Evolutionary conservation across 805 yeast species (phyloP).

Genomic region (Candida broadrunensis): DNA sequence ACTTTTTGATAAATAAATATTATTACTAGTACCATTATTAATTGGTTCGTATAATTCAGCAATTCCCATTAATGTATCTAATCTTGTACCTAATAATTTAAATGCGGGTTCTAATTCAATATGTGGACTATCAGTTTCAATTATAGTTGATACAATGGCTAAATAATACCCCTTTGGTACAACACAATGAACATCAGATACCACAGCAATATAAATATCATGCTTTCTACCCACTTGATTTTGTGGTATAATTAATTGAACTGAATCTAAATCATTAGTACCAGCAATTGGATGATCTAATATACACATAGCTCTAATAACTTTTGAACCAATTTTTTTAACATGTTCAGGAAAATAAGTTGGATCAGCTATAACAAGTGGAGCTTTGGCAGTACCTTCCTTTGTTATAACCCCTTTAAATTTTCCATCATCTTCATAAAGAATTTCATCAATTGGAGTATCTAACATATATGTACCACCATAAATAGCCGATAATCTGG

Average conservation of each 20-base stretch:
- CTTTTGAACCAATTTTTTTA: slow-evolving; percentile 66
- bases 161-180: slow-evolving; percentile 84
- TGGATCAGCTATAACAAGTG: slow-evolving; percentile 94
- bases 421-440: slow-evolving; percentile 65
- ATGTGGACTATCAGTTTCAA: slow-evolving; percentile 92
- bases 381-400: slow-evolving; percentile 89
- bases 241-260: slow-evolving; percentile 94
- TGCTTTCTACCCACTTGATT: slow-evolving; percentile 90
- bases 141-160: slow-evolving; percentile 91
- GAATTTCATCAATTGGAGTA: slow-evolving; percentile 88
- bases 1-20: slow-evolving; percentile 79
- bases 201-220: slow-evolving; percentile 90
- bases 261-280: slow-evolving; percentile 79
- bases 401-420: slow-evolving; percentile 87
- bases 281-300: slow-evolving; percentile 85
- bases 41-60: slow-evolving; percentile 86
- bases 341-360: slow-evolving; percentile 91
- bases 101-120: slow-evolving; percentile 91
- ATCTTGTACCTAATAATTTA: slow-evolving; percentile 74
- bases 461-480: slow-evolving; percentile 99
- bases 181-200: slow-evolving; percentile 87
- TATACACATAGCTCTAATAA: slow-evolving; percentile 83
- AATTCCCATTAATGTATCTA: slow-evolving; percentile 90
- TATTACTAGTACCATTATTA: slow-evolving; percentile 77
- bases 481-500: slow-evolving; percentile 91